Percentiles rank a stretch among this genome's conserved stretches.
Conservation (phyloP, 169 alveolate species). For the Cryptosporidium viatorum region DNA sequence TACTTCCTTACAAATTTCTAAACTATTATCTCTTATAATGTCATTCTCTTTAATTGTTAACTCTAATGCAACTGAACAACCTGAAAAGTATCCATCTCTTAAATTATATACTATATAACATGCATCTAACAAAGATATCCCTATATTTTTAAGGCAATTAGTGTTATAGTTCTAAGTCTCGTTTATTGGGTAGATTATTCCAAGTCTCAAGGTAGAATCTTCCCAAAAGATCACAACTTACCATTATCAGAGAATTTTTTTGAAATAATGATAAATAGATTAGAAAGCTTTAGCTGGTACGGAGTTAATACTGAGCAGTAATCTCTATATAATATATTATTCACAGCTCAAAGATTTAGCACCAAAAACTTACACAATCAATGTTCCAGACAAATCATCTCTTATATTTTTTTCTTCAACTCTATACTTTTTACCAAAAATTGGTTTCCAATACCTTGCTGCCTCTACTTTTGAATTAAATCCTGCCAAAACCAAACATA, state of each 20-base stretch:
- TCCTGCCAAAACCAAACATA: not conserved
- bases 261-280: constrained; percentile 50
- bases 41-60: constrained; percentile 17
- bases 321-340: constrained; percentile 5
- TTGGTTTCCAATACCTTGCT: constrained; percentile 44
- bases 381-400: constrained; percentile 23
- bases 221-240: not conserved
- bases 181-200: not conserved
- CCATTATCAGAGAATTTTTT: constrained; percentile 32
- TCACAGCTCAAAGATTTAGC: not conserved
- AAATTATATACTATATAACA: constrained; percentile 37
- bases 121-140: constrained; percentile 55
- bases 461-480: not conserved
- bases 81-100: constrained; percentile 74
- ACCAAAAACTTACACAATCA: constrained; percentile 38
- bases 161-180: not conserved
- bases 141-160: constrained; percentile 2
- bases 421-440: constrained; percentile 16
- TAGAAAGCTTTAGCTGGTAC: constrained; percentile 22
- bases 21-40: not conserved
- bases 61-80: constrained; percentile 38
- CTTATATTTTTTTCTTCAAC: not conserved
- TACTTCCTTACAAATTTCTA: constrained; percentile 47
- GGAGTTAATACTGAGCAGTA: constrained; percentile 68
- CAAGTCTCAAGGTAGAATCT: not conserved